phyloP scores from a whole-genome alignment of 1,284 basidiomycete genomes.

The Heterobasidion parviporum region DNA sequence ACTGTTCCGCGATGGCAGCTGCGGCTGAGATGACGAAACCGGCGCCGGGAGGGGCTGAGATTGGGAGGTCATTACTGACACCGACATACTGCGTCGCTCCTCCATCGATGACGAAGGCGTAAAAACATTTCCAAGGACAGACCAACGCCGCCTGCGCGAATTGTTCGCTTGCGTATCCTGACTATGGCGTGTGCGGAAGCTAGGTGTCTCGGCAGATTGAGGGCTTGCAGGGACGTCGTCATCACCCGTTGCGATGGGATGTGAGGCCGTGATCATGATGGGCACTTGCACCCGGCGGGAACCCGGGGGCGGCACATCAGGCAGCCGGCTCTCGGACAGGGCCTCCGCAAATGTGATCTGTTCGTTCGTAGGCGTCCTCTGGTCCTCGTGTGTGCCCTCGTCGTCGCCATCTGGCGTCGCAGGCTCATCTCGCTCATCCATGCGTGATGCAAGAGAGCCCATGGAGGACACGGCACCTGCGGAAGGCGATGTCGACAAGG shows the following conservation, averaged over 20 bases:
- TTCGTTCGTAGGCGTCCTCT: conserved; percentile 35
- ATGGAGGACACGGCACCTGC: conserved; percentile 11
- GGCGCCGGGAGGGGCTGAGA: conserved; percentile 5
- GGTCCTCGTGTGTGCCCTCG: conserved; percentile 39
- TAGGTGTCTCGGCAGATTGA: conserved; percentile 32
- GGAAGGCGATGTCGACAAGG: conserved; percentile 26
- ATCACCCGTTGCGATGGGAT: conserved; percentile 24
- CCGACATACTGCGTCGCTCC: conserved; percentile 6
- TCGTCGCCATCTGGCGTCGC: conserved; percentile 27
- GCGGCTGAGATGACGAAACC: conserved; percentile 12
- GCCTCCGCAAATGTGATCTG: conserved; percentile 65
- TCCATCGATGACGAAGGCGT: conserved; percentile 1
- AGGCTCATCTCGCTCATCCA: conserved; percentile 1
- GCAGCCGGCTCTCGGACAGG: conserved; percentile 67
- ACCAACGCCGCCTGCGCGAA: conserved; percentile 46
- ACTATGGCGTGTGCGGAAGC: conserved; percentile 22
- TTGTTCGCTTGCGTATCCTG: conserved; percentile 11
- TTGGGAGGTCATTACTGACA: conserved; percentile 1
- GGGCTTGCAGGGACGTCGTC: conserved; percentile 39
- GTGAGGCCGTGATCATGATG: conserved; percentile 44
- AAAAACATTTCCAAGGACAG: conserved; percentile 40
- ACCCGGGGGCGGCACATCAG: conserved; percentile 65
- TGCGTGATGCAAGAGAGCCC: conserved; percentile 3
- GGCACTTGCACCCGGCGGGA: conserved; percentile 56
- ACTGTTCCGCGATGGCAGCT: not conserved